Evolutionary conservation across 768 basidiomycete genomes (phyloP).

Genomic region (Cubamyces sp.): DNA sequence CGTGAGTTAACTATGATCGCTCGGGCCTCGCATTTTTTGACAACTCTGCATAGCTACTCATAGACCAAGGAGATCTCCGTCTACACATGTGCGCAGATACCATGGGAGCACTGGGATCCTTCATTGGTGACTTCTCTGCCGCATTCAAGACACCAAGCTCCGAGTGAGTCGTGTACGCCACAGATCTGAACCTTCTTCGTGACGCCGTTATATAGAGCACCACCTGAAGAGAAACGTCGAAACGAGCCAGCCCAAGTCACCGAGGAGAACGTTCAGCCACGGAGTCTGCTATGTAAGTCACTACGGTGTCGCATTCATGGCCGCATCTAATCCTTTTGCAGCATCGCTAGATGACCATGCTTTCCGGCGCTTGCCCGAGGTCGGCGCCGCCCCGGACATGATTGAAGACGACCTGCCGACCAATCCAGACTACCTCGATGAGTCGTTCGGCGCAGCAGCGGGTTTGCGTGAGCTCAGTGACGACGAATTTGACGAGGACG

Average conservation of each 20-base stretch:
- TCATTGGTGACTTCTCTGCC: constrained; percentile 56
- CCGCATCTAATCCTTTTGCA: constrained; percentile 31
- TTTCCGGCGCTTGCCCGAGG: constrained; percentile 73
- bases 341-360: constrained; percentile 84
- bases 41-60: constrained; percentile 48
- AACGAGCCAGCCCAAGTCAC: constrained; percentile 26
- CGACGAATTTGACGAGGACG: constrained; percentile 74
- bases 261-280: constrained; percentile 9
- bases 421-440: constrained; percentile 87
- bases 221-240: constrained; percentile 21
- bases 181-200: neutral
- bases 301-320: neutral
- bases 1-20: constrained; percentile 35
- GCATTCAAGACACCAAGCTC: constrained; percentile 41
- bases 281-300: constrained; percentile 35
- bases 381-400: constrained; percentile 84
- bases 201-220: neutral
- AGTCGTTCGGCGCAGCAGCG: constrained; percentile 76
- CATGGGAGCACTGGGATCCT: constrained; percentile 56
- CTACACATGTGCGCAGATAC: constrained; percentile 84
- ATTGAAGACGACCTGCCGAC: constrained; percentile 89
- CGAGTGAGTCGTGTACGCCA: constrained; percentile 22
- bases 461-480: constrained; percentile 74
- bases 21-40: neutral
- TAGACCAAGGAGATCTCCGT: constrained; percentile 56